Percentiles rank a stretch among this genome's conserved stretches.
Conservation (phyloP, 805 yeast species). For the Spathaspora passalidarum region DNA sequence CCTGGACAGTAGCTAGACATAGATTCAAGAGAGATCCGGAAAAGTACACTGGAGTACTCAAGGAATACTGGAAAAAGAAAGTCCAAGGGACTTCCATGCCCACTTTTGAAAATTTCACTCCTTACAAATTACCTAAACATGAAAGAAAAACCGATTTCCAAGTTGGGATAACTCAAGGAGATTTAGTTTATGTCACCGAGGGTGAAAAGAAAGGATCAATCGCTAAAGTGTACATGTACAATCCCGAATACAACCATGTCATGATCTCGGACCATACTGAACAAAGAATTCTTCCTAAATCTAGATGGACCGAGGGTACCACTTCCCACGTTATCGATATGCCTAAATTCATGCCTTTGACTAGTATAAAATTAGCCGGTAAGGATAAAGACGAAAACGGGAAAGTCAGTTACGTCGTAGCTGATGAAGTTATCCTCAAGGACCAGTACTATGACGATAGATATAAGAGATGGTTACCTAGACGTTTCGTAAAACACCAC, state of each 20-base stretch:
- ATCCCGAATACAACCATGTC: constrained; percentile 58
- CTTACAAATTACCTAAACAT: constrained; percentile 18
- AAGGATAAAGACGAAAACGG: constrained; percentile 70
- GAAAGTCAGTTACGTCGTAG: constrained; percentile 65
- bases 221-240: constrained; percentile 61
- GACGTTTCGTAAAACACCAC: constrained; percentile 71
- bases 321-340: constrained; percentile 65
- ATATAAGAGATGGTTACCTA: constrained; percentile 70
- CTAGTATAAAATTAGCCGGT: constrained; percentile 72
- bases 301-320: constrained; percentile 71
- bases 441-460: constrained; percentile 74
- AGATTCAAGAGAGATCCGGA: constrained; percentile 36
- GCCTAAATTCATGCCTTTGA: constrained; percentile 60
- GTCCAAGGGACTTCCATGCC: constrained; percentile 30
- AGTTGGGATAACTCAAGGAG: constrained; percentile 70
- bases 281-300: constrained; percentile 65
- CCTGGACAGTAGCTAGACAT: constrained; percentile 20
- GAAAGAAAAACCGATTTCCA: constrained; percentile 42
- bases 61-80: constrained; percentile 21
- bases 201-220: constrained; percentile 77
- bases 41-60: constrained; percentile 27
- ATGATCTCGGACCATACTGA: constrained; percentile 68
- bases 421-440: constrained; percentile 64
- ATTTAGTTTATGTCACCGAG: constrained; percentile 65
- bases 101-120: constrained; percentile 22